These are phyloP conservation scores for Quercus wislizeni DNA, from an alignment of 306 rosid species.

Conservation along the genomic window DNA sequence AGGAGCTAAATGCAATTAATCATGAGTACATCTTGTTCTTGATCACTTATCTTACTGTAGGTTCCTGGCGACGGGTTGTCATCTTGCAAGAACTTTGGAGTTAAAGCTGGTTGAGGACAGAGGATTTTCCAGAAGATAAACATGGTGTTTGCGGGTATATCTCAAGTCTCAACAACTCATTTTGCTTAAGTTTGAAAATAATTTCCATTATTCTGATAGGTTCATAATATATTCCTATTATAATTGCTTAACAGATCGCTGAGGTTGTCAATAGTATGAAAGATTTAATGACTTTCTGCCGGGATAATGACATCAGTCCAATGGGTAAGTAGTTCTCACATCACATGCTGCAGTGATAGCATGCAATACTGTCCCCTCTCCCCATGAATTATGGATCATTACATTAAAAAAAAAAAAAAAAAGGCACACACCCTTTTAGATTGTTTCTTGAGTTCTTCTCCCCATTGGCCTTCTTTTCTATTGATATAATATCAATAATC, in stretches of 20 bases:
- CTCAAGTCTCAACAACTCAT: background rate
- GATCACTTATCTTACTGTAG: slow-evolving; percentile 14
- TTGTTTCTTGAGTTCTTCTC: no score
- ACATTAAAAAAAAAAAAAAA: background rate
- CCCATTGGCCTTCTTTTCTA: background rate
- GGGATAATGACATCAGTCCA: slow-evolving; percentile 27
- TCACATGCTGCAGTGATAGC: background rate
- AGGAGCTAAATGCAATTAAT: background rate
- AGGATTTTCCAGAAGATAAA: slow-evolving; percentile 29
- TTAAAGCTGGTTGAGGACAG: slow-evolving; percentile 11
- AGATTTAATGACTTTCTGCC: slow-evolving; percentile 37
- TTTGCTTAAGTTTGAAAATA: background rate
- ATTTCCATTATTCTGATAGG: background rate
- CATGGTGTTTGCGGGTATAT: slow-evolving; percentile 31
- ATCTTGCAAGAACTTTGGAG: slow-evolving; percentile 19
- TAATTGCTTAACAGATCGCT: slow-evolving; percentile 26
- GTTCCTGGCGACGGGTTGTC: slow-evolving; percentile 20
- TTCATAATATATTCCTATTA: background rate
- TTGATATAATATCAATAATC: background rate
- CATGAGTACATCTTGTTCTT: background rate
- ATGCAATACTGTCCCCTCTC: background rate
- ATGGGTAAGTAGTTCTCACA: slow-evolving; percentile 32
- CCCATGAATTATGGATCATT: background rate
- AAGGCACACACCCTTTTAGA: background rate
- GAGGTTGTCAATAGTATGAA: slow-evolving; percentile 37